Base-by-base conservation (phyloP, 2,329 filamentous ascomycete species). In the Aureobasidium melanogenum region DNA sequence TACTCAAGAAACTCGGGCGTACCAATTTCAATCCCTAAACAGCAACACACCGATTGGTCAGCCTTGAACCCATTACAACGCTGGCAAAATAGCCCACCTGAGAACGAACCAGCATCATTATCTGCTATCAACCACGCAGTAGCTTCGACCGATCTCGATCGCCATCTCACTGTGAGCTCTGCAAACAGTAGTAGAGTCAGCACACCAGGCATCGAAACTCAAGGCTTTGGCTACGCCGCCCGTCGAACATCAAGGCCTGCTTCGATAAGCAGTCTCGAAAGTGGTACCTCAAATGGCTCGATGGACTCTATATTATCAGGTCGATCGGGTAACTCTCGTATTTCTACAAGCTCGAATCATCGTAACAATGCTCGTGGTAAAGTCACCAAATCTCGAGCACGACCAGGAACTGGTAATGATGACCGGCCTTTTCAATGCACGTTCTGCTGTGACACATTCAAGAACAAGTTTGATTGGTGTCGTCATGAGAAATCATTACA, bases 61-160 rank as follows among this genome's bases (percentile, higher is more conserved):
- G 51, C 83, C 69, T 80, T 87, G 73, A 32, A 61, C 24, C 60
- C 60, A 1, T 76, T 88, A 67, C 84, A 88, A 73, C 77, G 85
- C 79, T 88, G 85, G 85, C 82, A 87, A 69, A 78, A 85, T 70
- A 87, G 84, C 65, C 85, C 85, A 38, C 85, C 85, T 52, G 85
- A 88, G 74, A 80, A 88, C 77, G 85, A 88, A 79, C 82, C 85
- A 66, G 85, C 85, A 64, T 79, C 82, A 7, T 77, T 85, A 62
- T 81, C 79, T 44, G 84, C 82, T 76, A 88, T 88, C 76, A 80
- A 80, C 50, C 77, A 83, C 69, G 85, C 85, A 67, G 78, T 88
- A 44, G 75, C 72, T 1, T 64, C 65, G 9, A 76, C 70, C 52
- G 65, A 68, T 32, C 61, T 69, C 1, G 66, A 66, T 7, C 66